A percentile compares a stretch with the other conserved stretches of the same genome.
Evolutionary conservation across 768 basidiomycete genomes (phyloP).

Genomic region (Trametopsis cervina): DNA sequence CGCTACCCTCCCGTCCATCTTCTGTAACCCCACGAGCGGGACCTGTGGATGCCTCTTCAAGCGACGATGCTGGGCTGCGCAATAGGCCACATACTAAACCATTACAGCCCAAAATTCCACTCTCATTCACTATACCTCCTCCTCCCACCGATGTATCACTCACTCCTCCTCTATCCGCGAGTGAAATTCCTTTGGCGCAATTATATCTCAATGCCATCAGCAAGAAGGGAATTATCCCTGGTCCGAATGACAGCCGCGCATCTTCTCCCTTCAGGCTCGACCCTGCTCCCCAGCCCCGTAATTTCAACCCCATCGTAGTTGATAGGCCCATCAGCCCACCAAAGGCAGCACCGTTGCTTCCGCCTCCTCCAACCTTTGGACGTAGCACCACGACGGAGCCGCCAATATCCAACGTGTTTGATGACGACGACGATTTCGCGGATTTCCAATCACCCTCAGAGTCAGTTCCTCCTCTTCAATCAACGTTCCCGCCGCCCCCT

Average conservation of each 20-base stretch:
- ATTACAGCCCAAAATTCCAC: constrained; percentile 2
- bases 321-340: constrained; percentile 8
- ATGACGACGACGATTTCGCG: constrained; percentile 20
- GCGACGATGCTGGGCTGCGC: not conserved
- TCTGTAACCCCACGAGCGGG: not conserved
- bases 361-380: constrained; percentile 3
- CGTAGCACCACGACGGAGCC: not conserved
- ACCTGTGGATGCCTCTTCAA: not conserved
- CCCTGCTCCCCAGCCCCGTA: not conserved
- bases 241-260: not conserved
- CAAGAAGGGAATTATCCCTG: not conserved
- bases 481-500: constrained; percentile 22
- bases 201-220: constrained; percentile 5
- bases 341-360: not conserved
- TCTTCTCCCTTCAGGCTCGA: not conserved
- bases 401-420: not conserved
- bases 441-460: constrained; percentile 21
- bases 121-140: constrained; percentile 5
- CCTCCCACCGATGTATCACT: not conserved
- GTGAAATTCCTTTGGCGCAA: constrained; percentile 11
- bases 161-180: constrained; percentile 5
- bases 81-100: no score
- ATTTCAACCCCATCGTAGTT: not conserved
- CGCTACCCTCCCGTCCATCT: constrained; percentile 6
- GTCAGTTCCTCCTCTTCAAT: constrained; percentile 13